Base-by-base conservation (phyloP, 768 basidiomycete genomes). In the Rossbeevera mucosa region DNA sequence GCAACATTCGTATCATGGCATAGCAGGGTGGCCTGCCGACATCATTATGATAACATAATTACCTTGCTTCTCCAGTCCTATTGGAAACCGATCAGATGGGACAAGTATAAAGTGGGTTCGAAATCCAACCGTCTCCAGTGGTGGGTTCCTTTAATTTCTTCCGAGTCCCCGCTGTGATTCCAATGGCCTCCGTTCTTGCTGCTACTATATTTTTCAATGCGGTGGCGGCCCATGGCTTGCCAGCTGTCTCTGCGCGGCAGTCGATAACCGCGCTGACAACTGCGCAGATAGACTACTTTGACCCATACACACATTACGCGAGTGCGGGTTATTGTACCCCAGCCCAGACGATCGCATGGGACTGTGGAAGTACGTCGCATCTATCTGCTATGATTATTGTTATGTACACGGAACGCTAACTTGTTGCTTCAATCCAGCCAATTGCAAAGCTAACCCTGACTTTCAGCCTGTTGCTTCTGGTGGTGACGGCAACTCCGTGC, bases 291-390 rank as follows among this genome's bases (percentile, higher is more conserved):
- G 56, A 69, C 7, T 30, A 58, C 12, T 83, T 73, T 63, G 74
- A 59, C 31, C 72, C 81, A 0, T 83, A 75, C 67, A 74, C 78
- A 0, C 68, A 64, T 50, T 82, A 76, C 56, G 80, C 82, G 0
- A 74, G 76, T 30, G 62, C 80, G 9, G 81, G 71, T 1, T 79
- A 79, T 56, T 85, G 83, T 51, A 47, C 64, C 14, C 66, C 79
- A 6, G 48, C 72, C 4, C 48, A 65, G 36, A 78, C 76, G 22
- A 56, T 74, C 38, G 68, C 71, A 20, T 83, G 82, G 80, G 61
- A 73, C 26, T 84, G 82, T 63, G 83, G 83, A 65, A 55, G 80
- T 79, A 55, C 50, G 74, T 67, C 40, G n/a, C 38, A 26, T 33
- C 14, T 7, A 50, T 31, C 5, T 9, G 22, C 31, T 41, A 9